Percentiles rank a stretch among this genome's conserved stretches.
Evolutionary conservation across 164 flowering plant genomes (phyloP).

Genomic region (Litsea cubeba): DNA sequence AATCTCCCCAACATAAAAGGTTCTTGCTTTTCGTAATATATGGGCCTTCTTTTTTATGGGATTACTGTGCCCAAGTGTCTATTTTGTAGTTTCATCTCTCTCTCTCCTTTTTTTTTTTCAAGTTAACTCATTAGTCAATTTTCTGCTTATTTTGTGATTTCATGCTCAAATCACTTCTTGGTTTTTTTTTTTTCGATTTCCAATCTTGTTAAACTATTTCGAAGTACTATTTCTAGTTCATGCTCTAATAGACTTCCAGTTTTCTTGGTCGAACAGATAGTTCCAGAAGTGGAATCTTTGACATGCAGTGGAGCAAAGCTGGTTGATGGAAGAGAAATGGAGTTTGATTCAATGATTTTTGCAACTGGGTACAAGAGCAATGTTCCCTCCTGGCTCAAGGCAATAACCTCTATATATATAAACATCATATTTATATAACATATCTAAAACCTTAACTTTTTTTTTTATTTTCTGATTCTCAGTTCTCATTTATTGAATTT

Average conservation of each 20-base stretch:
- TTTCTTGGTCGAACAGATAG: conserved; percentile 6
- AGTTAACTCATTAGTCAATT: background rate
- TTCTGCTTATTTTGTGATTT: background rate
- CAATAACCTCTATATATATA: conserved; percentile 15
- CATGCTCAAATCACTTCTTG: conserved; percentile 2
- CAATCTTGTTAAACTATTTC: background rate
- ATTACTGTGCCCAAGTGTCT: no score
- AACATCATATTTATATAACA: background rate
- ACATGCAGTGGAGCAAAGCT: conserved; percentile 38
- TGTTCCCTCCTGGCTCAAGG: conserved; percentile 80
- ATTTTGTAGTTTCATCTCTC: no score
- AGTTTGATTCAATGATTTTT: conserved; percentile 51
- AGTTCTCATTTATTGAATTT: background rate
- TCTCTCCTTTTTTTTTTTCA: background rate
- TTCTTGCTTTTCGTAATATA: no score
- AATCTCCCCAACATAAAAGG: no score
- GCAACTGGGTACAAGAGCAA: conserved; percentile 86
- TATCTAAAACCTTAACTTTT: background rate
- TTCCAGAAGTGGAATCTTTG: conserved; percentile 54
- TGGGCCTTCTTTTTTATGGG: no score
- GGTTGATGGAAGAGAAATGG: conserved; percentile 40
- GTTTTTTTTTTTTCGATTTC: background rate
- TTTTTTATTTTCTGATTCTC: background rate
- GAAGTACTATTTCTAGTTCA: background rate
- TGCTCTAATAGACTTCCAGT: no score